These are phyloP conservation scores for Sclerotinia subarctica DNA, from an alignment of 2,329 filamentous ascomycete genomes.

Conservation along the genomic window DNA sequence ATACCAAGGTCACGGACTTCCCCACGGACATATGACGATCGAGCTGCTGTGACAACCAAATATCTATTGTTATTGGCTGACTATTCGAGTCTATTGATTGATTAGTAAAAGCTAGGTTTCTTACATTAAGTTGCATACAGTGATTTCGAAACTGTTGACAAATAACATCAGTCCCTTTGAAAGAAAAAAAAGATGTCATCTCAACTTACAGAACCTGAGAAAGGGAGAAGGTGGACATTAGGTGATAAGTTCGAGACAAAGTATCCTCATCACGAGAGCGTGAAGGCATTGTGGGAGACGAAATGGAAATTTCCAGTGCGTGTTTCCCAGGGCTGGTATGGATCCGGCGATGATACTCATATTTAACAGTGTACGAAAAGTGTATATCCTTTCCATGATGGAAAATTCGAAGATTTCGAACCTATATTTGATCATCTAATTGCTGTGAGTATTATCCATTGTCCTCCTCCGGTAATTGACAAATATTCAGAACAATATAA, in stretches of 20 bases:
- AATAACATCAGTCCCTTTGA: neutral
- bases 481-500: conserved; percentile 49
- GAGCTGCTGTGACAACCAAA: neutral
- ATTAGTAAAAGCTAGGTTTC: neutral
- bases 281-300: conserved; percentile 67
- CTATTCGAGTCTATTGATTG: neutral
- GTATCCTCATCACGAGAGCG: conserved; percentile 38
- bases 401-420: conserved; percentile 63
- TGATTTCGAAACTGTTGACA: neutral
- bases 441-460: conserved; percentile 40
- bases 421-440: conserved; percentile 65
- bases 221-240: conserved; percentile 19
- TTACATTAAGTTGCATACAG: neutral
- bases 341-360: neutral
- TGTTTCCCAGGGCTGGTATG: neutral
- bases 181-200: neutral
- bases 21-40: neutral
- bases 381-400: conserved; percentile 74
- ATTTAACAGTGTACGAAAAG: conserved; percentile 51
- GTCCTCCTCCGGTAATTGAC: conserved; percentile 3
- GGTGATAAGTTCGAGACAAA: conserved; percentile 18
- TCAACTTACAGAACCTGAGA: conserved; percentile 7
- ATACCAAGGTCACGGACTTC: conserved; percentile 3
- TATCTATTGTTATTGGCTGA: neutral
- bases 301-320: conserved; percentile 69